These are phyloP conservation scores for Kodamaea laetipori DNA, from an alignment of 805 yeast species.

Conservation along the genomic window DNA sequence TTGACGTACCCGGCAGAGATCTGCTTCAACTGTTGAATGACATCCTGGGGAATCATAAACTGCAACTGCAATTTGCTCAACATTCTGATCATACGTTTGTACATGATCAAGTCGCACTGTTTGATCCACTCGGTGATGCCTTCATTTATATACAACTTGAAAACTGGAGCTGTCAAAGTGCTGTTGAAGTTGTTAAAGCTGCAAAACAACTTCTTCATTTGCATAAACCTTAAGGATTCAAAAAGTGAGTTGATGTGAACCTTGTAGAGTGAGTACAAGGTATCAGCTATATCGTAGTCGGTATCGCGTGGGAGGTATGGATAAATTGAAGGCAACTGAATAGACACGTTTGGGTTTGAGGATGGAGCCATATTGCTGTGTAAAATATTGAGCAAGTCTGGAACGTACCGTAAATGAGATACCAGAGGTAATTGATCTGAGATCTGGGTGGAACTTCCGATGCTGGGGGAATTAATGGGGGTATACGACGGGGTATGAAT, in stretches of 20 bases:
- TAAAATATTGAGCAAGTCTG: slow-evolving; percentile 26
- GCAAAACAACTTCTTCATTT: slow-evolving; percentile 59
- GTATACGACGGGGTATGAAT: slow-evolving; percentile 20
- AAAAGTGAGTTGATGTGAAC: slow-evolving; percentile 65
- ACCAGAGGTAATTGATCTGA: slow-evolving; percentile 21
- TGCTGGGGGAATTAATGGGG: slow-evolving; percentile 21
- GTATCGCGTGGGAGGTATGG: slow-evolving; percentile 45
- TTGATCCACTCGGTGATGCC: slow-evolving; percentile 61
- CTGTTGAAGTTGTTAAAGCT: slow-evolving; percentile 53
- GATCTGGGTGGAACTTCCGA: slow-evolving; percentile 20
- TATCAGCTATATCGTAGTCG: slow-evolving; percentile 61
- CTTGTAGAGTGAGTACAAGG: slow-evolving; percentile 62
- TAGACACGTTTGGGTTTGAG: slow-evolving; percentile 17
- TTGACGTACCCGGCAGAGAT: slow-evolving; percentile 52
- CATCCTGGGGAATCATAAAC: slow-evolving; percentile 52
- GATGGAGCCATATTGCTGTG: slow-evolving; percentile 6
- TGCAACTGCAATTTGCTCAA: slow-evolving; percentile 63
- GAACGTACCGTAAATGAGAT: slow-evolving; percentile 31
- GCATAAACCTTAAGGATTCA: slow-evolving; percentile 68
- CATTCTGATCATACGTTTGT: slow-evolving; percentile 54
- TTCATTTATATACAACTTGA: slow-evolving; percentile 54
- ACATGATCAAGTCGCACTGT: slow-evolving; percentile 66
- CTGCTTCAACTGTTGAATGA: slow-evolving; percentile 55
- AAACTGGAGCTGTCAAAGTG: slow-evolving; percentile 63
- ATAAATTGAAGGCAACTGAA: slow-evolving; percentile 42